Evolutionary conservation across 495 filamentous ascomycete species (phyloP).

Genomic region (Penicillium taxi): DNA sequence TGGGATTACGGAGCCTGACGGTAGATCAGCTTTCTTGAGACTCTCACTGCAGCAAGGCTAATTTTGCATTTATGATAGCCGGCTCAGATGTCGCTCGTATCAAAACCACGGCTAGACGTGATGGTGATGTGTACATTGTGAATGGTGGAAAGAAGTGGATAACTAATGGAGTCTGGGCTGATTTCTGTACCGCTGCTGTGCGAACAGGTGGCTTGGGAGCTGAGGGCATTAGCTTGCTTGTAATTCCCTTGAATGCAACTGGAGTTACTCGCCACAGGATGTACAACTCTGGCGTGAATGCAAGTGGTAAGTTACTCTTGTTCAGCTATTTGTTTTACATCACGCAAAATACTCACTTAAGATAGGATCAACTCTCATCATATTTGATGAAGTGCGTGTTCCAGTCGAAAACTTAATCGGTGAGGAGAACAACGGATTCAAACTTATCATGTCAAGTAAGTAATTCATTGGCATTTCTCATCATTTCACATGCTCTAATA

Average conservation of each 20-base stretch:
- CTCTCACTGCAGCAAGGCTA: constrained; percentile 2
- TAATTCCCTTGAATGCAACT: constrained; percentile 40
- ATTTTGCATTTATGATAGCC: constrained; percentile 15
- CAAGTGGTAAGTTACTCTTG: constrained; percentile 23
- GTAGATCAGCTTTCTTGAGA: constrained; percentile 11
- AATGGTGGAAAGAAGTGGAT: constrained; percentile 55
- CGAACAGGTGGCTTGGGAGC: constrained; percentile 44
- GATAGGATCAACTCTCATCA: constrained; percentile 40
- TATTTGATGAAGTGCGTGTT: constrained; percentile 41
- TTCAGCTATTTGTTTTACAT: background rate
- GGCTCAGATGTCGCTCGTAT: constrained; percentile 50
- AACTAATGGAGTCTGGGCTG: constrained; percentile 48
- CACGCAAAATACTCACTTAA: constrained; percentile 1
- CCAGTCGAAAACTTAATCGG: constrained; percentile 37
- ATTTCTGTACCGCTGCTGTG: constrained; percentile 48
- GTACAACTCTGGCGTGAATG: constrained; percentile 57
- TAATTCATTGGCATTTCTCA: background rate
- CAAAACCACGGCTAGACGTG: constrained; percentile 37
- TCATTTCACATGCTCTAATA: background rate
- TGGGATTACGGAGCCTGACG: constrained; percentile 50
- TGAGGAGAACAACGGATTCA: constrained; percentile 42
- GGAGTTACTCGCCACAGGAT: constrained; percentile 63
- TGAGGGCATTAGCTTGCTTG: constrained; percentile 42
- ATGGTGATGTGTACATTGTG: constrained; percentile 44
- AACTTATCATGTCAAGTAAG: constrained; percentile 43